These are phyloP conservation scores for Lolium multiflorum DNA, from an alignment of 176 grass and related monocot species.

Conservation along the genomic window DNA sequence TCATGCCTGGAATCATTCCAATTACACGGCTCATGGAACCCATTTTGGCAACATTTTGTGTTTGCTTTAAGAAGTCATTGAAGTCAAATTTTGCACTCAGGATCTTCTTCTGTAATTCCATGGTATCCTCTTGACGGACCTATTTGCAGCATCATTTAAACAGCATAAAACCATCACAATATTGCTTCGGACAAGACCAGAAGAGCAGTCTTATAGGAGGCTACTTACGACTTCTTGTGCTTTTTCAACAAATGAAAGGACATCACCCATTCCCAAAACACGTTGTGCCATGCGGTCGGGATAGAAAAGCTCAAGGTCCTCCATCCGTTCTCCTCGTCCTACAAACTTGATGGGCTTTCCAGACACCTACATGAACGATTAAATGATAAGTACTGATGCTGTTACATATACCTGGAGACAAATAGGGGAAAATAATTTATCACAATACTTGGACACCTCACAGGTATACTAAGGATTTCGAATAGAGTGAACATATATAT, in stretches of 20 bases:
- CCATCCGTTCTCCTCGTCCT: constrained; percentile 78
- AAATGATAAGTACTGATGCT: constrained; percentile 19
- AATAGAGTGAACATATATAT: neutral
- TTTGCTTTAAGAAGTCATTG: constrained; percentile 96
- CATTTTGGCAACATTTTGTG: constrained; percentile 91
- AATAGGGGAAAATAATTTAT: neutral
- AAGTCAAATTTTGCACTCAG: constrained; percentile 97
- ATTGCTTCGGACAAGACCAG: constrained; percentile 22
- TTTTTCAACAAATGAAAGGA: constrained; percentile 99
- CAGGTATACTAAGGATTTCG: neutral
- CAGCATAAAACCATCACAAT: neutral
- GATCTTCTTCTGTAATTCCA: constrained; percentile 95
- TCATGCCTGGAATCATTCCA: constrained; percentile 72
- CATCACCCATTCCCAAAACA: constrained; percentile 94
- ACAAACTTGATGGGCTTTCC: constrained; percentile 97
- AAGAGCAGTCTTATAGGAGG: constrained; percentile 5
- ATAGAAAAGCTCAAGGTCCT: constrained; percentile 95
- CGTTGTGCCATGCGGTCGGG: constrained; percentile 94
- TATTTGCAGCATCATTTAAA: constrained; percentile 50
- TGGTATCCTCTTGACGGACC: constrained; percentile 88
- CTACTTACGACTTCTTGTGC: constrained; percentile 94
- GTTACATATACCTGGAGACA: neutral
- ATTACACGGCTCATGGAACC: constrained; percentile 65
- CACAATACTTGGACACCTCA: neutral
- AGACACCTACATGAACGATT: constrained; percentile 67